Base-by-base conservation (phyloP, 1,284 basidiomycete species). In the Naganishia sp. region DNA sequence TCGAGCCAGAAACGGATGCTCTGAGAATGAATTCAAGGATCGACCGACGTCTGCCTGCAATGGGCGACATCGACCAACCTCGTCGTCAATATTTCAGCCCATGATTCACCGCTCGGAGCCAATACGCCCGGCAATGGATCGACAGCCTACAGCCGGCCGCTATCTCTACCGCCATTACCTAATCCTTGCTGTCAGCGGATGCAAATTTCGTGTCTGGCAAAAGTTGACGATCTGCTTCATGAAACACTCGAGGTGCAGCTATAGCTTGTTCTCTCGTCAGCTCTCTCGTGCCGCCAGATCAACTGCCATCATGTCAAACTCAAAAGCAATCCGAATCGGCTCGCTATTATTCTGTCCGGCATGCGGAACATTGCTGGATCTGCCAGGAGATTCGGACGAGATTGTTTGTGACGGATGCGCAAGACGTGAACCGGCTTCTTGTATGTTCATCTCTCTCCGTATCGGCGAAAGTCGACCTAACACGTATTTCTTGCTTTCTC, bases 321-420 rank as follows among this genome's bases (percentile, higher is more conserved):
- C 71, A 42, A 63, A 68, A 55, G 75, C 74, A 1, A 70, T 73
- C 56, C 69, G 77, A 41, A 79, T 80, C 60, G 93, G 95, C 61
- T 94, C 94, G 6, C 83, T 98, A 31, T 83, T 98, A 53, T 98
- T 99, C 81, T 99, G 95, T 80, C 89, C 90, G 7, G 85, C 87
- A 67, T 99, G 95, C 75, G 93, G 93, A n/a, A 94, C 91, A 0
- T 81, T 99, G 50, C 87, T 99, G 25, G 87, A 90, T 71, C 81
- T 94, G 28, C 94, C 95, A 0, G 92, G 91, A 67, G 87, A 88
- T 64, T 87, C 92, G 73, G 83, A 85, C 63, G 82, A 84, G 43
- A 90, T 98, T 50, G 83, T 81, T 23, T 99, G 95, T 80, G 89
- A 90, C 74, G 92, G 94, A 73, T 98, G 95, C 77, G 87, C 86